Evolutionary conservation across 257 asterid species (phyloP).

Genomic region (Salvia hispanica): DNA sequence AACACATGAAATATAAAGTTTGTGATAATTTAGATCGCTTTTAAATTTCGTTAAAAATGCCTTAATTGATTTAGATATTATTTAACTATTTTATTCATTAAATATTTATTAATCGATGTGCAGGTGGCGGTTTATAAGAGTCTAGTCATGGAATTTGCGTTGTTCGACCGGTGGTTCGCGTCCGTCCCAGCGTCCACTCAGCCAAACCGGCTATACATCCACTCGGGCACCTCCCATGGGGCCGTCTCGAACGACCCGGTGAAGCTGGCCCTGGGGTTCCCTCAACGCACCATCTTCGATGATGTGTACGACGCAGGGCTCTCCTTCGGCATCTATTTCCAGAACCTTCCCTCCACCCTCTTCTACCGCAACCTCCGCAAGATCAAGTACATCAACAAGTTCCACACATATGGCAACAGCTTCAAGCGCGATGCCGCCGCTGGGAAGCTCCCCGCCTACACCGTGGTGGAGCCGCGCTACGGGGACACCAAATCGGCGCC

Average conservation of each 20-base stretch:
- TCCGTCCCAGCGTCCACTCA: conserved; percentile 94
- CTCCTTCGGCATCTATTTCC: conserved; percentile 72
- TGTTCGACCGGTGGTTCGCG: conserved; percentile 91
- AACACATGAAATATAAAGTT: no score
- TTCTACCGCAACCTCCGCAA: conserved; percentile 66
- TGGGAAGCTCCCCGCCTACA: conserved; percentile 69
- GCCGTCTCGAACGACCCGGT: conserved; percentile 71
- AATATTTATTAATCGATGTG: background rate
- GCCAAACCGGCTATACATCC: conserved; percentile 86
- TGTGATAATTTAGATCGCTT: no score
- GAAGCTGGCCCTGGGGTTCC: conserved; percentile 62
- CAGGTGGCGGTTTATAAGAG: conserved; percentile 70
- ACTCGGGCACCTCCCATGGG: conserved; percentile 92
- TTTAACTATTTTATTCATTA: no score
- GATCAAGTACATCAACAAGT: conserved; percentile 55
- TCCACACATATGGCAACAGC: conserved; percentile 54
- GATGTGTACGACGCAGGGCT: conserved; percentile 56
- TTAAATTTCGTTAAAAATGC: no score
- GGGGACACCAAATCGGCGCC: conserved; percentile 63
- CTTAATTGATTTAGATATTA: no score
- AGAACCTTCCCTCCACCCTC: conserved; percentile 81
- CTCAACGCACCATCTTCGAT: conserved; percentile 84
- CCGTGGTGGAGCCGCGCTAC: conserved; percentile 92
- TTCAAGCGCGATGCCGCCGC: conserved; percentile 65
- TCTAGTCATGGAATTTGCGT: conserved; percentile 77